Conservation (phyloP, 2,329 filamentous ascomycete species). For the Microsporum ferrugineum region DNA sequence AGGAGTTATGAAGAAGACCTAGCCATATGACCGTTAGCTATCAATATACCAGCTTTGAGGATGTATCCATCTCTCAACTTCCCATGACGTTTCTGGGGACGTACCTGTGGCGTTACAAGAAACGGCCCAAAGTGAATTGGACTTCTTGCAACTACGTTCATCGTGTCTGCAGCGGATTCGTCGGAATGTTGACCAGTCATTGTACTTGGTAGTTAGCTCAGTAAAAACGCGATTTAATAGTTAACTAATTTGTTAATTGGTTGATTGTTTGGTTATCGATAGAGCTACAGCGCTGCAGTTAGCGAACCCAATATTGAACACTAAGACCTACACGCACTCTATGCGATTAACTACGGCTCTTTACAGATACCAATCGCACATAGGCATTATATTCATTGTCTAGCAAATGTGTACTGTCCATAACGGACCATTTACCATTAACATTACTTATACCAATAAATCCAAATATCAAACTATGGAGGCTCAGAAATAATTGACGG, state of each 20-base stretch:
- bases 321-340: too few species aligned
- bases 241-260: too few species aligned
- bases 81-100: conserved; percentile 9
- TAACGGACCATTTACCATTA: neutral
- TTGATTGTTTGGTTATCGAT: neutral
- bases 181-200: neutral
- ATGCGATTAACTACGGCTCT: too few species aligned
- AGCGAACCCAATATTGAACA: too few species aligned
- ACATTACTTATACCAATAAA: too few species aligned
- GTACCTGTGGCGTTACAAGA: conserved; percentile 62
- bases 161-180: neutral
- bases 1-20: conserved; percentile 79
- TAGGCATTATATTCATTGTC: too few species aligned
- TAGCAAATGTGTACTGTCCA: too few species aligned
- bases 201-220: neutral
- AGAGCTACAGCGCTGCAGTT: neutral
- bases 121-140: conserved; percentile 62
- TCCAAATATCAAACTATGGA: too few species aligned
- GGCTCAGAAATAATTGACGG: neutral
- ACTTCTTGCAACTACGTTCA: conserved; percentile 16
- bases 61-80: neutral
- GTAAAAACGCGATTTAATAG: too few species aligned
- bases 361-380: too few species aligned
- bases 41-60: neutral
- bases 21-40: neutral